phyloP scores from a whole-genome alignment of 2,329 filamentous ascomycete species.

The Cladosporium sphaerospermum region DNA sequence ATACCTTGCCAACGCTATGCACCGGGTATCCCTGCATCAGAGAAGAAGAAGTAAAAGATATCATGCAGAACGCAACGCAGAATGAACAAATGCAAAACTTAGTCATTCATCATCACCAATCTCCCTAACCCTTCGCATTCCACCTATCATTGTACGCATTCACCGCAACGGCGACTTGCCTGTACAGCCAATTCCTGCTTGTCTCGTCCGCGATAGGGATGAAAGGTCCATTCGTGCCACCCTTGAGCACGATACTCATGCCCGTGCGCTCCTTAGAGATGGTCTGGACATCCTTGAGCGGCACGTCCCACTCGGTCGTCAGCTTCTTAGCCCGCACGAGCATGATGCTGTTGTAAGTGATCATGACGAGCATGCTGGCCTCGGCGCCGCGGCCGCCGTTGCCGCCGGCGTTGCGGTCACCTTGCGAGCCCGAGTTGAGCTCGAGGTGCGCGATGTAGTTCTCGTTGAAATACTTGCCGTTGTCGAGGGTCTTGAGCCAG shows the following conservation, averaged over 20 bases:
- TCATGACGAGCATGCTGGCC: conserved; percentile 61
- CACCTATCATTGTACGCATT: conserved; percentile 64
- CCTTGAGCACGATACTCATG: conserved; percentile 79
- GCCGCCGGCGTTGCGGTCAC: conserved; percentile 41
- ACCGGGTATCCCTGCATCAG: conserved; percentile 8
- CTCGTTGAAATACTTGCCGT: conserved; percentile 96
- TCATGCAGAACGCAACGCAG: background rate
- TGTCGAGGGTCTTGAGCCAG: conserved; percentile 97
- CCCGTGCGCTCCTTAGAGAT: conserved; percentile 96
- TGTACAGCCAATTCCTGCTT: conserved; percentile 59
- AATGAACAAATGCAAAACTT: background rate
- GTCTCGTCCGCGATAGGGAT: conserved; percentile 89
- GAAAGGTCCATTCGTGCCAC: conserved; percentile 89
- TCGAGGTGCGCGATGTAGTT: conserved; percentile 95
- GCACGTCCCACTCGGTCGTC: conserved; percentile 90
- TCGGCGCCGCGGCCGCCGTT: conserved; percentile 20
- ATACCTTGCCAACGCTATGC: conserved; percentile 3
- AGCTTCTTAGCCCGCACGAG: conserved; percentile 81
- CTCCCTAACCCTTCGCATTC: conserved; percentile 49
- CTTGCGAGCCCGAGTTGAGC: conserved; percentile 60
- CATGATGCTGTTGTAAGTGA: conserved; percentile 65
- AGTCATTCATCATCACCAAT: background rate
- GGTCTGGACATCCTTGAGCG: conserved; percentile 90
- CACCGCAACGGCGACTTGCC: conserved; percentile 59
- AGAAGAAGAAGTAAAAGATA: background rate